Conservation (phyloP, 2,329 filamentous ascomycete species). For the Cryphonectria japonica region DNA sequence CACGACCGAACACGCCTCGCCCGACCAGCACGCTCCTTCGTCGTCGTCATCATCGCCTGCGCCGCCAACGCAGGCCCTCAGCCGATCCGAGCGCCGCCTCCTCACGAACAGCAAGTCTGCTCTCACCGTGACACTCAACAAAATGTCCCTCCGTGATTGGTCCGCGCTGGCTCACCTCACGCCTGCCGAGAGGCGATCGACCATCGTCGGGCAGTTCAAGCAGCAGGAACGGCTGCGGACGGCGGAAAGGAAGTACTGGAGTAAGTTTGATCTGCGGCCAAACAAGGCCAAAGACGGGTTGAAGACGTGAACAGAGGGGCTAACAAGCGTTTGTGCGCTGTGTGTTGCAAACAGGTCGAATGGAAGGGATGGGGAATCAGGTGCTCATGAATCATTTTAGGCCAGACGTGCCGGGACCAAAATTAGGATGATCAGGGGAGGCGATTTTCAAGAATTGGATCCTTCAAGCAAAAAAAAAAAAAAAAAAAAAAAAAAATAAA, state of each 20-base stretch:
- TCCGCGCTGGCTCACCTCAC: constrained; percentile 37
- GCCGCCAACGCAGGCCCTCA: not conserved
- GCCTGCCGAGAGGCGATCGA: constrained; percentile 35
- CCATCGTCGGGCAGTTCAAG: constrained; percentile 36
- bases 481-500: no score
- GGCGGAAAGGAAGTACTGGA: constrained; percentile 30
- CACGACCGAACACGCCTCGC: not conserved
- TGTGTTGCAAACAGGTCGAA: constrained; percentile 8
- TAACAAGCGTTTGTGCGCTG: not conserved
- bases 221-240: constrained; percentile 36
- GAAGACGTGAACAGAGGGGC: not conserved
- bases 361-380: constrained; percentile 32
- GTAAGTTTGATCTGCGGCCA: constrained; percentile 30
- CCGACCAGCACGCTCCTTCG: not conserved
- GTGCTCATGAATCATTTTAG: constrained; percentile 33
- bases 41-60: not conserved
- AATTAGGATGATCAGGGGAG: constrained; percentile 8
- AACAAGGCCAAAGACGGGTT: not conserved
- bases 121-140: constrained; percentile 8
- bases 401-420: constrained; percentile 30
- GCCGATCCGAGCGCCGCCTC: constrained; percentile 15
- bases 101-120: constrained; percentile 5
- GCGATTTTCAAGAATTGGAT: no score
- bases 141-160: constrained; percentile 36
- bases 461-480: not conserved